Conservation (phyloP, 179 eudicot species). For the Silene noctiflora region DNA sequence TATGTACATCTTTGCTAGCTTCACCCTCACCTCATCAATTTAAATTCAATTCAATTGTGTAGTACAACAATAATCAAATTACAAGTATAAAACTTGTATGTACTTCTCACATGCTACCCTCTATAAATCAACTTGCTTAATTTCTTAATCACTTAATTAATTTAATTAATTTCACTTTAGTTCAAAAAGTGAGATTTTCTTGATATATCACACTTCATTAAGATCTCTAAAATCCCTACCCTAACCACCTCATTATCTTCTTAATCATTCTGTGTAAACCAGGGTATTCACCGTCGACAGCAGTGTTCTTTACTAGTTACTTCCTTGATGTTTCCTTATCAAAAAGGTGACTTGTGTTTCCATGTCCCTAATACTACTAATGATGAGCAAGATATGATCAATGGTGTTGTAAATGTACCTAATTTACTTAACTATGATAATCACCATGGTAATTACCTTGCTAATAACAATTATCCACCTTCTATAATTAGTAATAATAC, state of each 20-base stretch:
- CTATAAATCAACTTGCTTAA: constrained; percentile 8
- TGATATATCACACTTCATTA: constrained; percentile 18
- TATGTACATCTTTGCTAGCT: neutral
- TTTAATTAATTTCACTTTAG: constrained; percentile 13
- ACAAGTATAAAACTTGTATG: neutral
- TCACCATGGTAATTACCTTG: constrained; percentile 1
- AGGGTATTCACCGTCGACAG: neutral
- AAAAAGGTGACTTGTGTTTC: constrained; percentile 40
- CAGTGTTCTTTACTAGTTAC: neutral
- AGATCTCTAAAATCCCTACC: constrained; percentile 24
- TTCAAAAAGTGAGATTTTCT: constrained; percentile 26
- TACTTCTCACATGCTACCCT: constrained; percentile 19
- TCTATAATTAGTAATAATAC: neutral
- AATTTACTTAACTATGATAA: constrained; percentile 11
- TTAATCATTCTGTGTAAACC: too few species aligned
- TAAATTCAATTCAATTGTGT: constrained; percentile 6
- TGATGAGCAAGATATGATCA: constrained; percentile 6
- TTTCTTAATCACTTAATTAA: constrained; percentile 8
- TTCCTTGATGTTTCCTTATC: constrained; percentile 37
- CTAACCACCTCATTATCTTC: constrained; percentile 22
- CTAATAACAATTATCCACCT: constrained; percentile 1
- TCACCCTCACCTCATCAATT: constrained; percentile 4
- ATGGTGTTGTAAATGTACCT: neutral
- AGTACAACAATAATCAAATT: neutral
- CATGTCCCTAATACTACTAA: constrained; percentile 20